A percentile compares a stretch with the other conserved stretches of the same genome.
Evolutionary conservation across 2,329 filamentous ascomycete genomes (phyloP).

Genomic region (Fusarium redolens): DNA sequence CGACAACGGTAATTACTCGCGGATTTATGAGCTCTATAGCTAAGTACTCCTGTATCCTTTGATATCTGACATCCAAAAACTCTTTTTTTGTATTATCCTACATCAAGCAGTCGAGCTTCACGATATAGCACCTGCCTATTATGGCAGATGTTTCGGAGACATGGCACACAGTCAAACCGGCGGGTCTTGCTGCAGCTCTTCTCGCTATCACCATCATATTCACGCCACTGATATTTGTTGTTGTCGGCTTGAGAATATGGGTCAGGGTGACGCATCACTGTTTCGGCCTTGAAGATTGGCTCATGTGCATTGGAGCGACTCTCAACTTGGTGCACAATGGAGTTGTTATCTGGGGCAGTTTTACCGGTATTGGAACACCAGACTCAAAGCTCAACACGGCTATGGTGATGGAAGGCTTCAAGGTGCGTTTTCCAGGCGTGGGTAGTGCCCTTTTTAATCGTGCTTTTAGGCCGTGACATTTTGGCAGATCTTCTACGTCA

Average conservation of each 20-base stretch:
- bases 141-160: background rate
- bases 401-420: slow-evolving; percentile 9
- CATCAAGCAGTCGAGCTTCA: no score
- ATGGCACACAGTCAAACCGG: slow-evolving; percentile 7
- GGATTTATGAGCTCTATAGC: background rate
- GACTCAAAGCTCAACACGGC: slow-evolving; percentile 3
- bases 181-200: slow-evolving; percentile 5
- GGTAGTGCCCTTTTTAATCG: rapidly evolving
- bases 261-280: background rate
- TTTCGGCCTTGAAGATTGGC: slow-evolving; percentile 16
- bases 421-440: background rate
- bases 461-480: background rate
- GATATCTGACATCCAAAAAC: no score
- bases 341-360: slow-evolving; percentile 8
- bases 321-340: slow-evolving; percentile 18
- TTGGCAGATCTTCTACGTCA: slow-evolving; percentile 22
- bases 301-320: slow-evolving; percentile 15
- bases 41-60: background rate
- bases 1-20: background rate
- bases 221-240: background rate
- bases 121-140: background rate
- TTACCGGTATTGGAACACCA: background rate
- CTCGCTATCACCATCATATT: background rate
- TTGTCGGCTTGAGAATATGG: slow-evolving; percentile 5
- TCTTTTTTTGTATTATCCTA: background rate